phyloP scores from a whole-genome alignment of 2,329 filamentous ascomycete species.

The Botryotinia convoluta region DNA sequence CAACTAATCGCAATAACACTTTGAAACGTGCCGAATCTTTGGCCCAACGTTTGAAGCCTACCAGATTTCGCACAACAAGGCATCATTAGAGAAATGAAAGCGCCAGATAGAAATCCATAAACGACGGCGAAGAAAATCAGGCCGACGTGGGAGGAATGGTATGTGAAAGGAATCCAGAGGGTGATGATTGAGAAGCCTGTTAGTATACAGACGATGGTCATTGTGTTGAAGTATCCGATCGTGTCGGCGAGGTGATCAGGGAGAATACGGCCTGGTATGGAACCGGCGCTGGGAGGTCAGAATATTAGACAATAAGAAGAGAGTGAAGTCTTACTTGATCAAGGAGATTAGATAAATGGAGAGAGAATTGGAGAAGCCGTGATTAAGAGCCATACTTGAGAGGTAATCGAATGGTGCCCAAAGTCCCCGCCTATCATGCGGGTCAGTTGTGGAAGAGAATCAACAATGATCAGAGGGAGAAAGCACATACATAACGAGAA shows the following conservation, averaged over 20 bases:
- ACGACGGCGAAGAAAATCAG: conserved; percentile 61
- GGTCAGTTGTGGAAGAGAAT: background rate
- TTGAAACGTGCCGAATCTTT: conserved; percentile 38
- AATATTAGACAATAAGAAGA: conserved; percentile 44
- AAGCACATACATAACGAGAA: conserved; percentile 8
- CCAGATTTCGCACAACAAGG: conserved; percentile 59
- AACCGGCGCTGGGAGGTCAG: conserved; percentile 35
- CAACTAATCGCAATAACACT: conserved; percentile 21
- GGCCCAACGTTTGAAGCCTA: conserved; percentile 36
- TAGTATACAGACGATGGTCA: conserved; percentile 46
- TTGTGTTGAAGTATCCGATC: conserved; percentile 51
- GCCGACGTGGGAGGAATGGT: conserved; percentile 44
- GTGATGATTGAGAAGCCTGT: conserved; percentile 47
- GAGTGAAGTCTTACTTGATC: conserved; percentile 10
- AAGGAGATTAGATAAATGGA: conserved; percentile 11
- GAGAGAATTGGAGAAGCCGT: conserved; percentile 53
- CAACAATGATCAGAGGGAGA: background rate
- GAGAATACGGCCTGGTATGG: conserved; percentile 43
- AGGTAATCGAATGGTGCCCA: conserved; percentile 25
- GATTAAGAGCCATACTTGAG: conserved; percentile 34
- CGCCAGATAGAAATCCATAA: conserved; percentile 66
- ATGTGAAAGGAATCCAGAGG: conserved; percentile 51
- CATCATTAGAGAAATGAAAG: conserved; percentile 60
- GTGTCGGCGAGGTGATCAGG: conserved; percentile 51
- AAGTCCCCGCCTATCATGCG: conserved; percentile 40